Conservation (phyloP, 1,284 basidiomycete genomes). For the Exobasidium rhododendri region DNA sequence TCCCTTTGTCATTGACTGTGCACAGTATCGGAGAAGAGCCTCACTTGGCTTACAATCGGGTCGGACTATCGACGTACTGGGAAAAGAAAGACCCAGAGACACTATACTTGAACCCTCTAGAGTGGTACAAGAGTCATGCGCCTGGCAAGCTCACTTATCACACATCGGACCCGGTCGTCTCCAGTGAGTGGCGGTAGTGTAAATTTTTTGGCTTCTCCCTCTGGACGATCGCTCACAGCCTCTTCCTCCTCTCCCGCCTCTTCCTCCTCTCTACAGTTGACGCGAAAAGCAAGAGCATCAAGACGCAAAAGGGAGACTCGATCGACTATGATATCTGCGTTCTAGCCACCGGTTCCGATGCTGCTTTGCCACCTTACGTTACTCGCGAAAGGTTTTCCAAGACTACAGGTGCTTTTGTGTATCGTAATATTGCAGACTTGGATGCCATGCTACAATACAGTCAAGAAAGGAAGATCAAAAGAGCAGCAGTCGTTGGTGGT, state of each 20-base stretch:
- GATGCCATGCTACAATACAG: slow-evolving; percentile 36
- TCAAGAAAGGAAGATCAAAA: slow-evolving; percentile 59
- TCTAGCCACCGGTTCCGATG: slow-evolving; percentile 69
- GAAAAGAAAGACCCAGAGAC: slow-evolving; percentile 66
- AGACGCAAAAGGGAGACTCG: slow-evolving; percentile 59
- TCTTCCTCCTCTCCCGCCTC: no score
- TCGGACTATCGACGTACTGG: slow-evolving; percentile 67
- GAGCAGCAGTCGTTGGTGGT: slow-evolving; percentile 68
- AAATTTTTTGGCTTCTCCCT: no score
- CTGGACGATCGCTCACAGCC: no score
- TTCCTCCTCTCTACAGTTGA: no score
- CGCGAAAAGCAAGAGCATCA: slow-evolving; percentile 58
- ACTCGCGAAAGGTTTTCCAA: slow-evolving; percentile 57
- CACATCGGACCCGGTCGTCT: slow-evolving; percentile 57
- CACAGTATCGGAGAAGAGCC: slow-evolving; percentile 64
- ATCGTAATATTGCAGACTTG: slow-evolving; percentile 63
- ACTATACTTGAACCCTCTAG: slow-evolving; percentile 65
- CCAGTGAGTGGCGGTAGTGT: no score
- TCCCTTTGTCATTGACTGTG: not conserved
- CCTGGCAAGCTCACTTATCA: slow-evolving; percentile 48
- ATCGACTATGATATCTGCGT: slow-evolving; percentile 63
- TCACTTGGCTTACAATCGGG: slow-evolving; percentile 64
- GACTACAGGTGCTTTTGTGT: slow-evolving; percentile 66
- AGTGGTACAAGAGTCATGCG: slow-evolving; percentile 62
- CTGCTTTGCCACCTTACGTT: slow-evolving; percentile 66